Base-by-base conservation (phyloP, 768 basidiomycete genomes). In the Phylloporus sp. region DNA sequence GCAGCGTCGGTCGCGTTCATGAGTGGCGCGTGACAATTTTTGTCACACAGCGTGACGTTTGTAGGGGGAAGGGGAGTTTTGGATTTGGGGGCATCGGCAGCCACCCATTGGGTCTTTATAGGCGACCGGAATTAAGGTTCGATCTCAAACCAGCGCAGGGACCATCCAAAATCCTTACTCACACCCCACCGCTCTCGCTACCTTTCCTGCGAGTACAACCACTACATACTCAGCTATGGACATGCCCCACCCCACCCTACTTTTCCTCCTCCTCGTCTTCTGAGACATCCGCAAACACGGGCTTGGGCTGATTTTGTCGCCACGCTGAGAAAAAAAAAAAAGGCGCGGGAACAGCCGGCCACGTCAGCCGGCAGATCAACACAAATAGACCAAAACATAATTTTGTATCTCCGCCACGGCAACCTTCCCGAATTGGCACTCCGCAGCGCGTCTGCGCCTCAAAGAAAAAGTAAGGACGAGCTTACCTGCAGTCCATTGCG, bases 401-500 rank as follows among this genome's bases (percentile, higher is more conserved):
- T 7, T 54, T 70, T 60, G n/a, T 28, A 57, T 57, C 67, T 62
- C 67, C 69, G 68, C 56, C 18, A 26, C 63, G 63, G 68, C 54
- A 67, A 53, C 55, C 49, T 56, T 58, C 61, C 57, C 31, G n/a
- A 50, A 50, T 65, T 59, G 57, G 56, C 20, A 59, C 58, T 61
- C 68, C 68, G 67, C 68, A 68, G 57, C 66, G 48, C 45, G 50
- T n/a, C 55, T 40, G 39, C 52, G 42, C 49, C 57, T 38, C 58
- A 31, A 53, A 52, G 42, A 32, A 53, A 49, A 24, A 31, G 46
- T 31, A 60, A 47, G 54, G 45, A 55, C 52, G 35, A 46, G 76
- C 88, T 74, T 66, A 93, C 92, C 93, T 74, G 69, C 72, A 41
- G 92, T 91, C 86, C 88, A 93, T 62, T 83, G 80, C 47, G 88